Base-by-base conservation (phyloP, 768 basidiomycete genomes). In the Baorangia bicolor region DNA sequence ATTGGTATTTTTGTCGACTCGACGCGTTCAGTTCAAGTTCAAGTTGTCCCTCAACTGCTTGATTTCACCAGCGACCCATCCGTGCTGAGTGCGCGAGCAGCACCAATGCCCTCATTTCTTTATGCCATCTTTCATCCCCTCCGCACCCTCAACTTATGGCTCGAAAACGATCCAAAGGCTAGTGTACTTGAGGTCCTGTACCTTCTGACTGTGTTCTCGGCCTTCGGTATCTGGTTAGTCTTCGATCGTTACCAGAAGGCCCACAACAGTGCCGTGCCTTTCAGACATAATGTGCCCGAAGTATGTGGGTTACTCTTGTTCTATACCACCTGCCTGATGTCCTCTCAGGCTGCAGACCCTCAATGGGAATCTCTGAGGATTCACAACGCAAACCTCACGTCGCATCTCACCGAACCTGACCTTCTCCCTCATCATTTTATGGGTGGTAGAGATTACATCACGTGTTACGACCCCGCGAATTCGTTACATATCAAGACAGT, bases 401-500 rank as follows among this genome's bases (percentile, higher is more conserved):
- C 90, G 4, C 93, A 95, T 69, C 69, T 80, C 38, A 73, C 75
- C 8, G 77, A 83, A 58, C 69, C 75, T 2, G 78, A 79, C 11
- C 75, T 94, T 31, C 73, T 81, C 35, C 84, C 87, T 4, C 66
- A 77, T 2, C 65, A 78, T 41, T 67, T 71, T 13, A 68, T 80
- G 30, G 68, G 74, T 1, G 78, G 77, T 38, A 76, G 82, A 43
- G 78, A 84, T 39, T 93, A 89, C 66, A 88, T 98, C 56, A 98
- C 96, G 2, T 87, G 88, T 68, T 98, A 84, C 63, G 96, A 98
- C 71, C 96, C 96, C 14, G 86, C 94, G 4, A 95, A 91, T 14
- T 87, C 86, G 21, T 78, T 89, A 38, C 93, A 95, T 64, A 78
- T 97, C 47, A 82, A 76, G 38, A 95, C 94, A 0, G 71, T 85